Evolutionary conservation across 768 basidiomycete species (phyloP), one percentile per base, ranked within the genome.

Genomic region (Lepiota venenata): DNA sequence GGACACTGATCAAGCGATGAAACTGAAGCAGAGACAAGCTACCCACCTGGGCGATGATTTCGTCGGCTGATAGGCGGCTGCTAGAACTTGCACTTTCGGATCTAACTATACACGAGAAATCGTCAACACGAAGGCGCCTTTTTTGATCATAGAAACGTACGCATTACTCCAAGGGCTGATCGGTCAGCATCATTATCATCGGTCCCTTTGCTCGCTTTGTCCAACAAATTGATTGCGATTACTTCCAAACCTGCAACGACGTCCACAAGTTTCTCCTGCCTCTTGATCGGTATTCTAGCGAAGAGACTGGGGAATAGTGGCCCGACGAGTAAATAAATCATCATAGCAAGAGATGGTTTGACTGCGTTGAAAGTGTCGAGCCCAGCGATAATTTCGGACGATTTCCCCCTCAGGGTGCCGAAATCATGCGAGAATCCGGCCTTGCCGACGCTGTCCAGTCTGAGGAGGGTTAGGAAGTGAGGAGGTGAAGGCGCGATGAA

Each of bases 401-500:
- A 61, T 50, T 77, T 72, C 4, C 81, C 81, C 12, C 78, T 73
- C 4, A 84, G 70, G 0, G 77, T 63, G 14, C 75, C 74, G 56
- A 85, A 85, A 59, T 82, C 70, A 56, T 84, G 76, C 5, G 77
- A 76, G 55, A 84, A 84, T 0, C 81, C 80, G 3, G 80, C 80
- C 25, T 83, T 77, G 14, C 83, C 81, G 46, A 84, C 70, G 1
- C 69, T 75, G 59, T 85, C 83, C 2, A 84, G 67, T 9, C 81
- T 82, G 44, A 11, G 32, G 32, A 11, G 8, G 6, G 10, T 3
- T 11, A 11, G 10, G 32, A 32, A 32, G 6, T 32, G 32, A 32
- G 10, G 10, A 32, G 10, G 25, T 5, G 32, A 9, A 8, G 32
- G 32, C 3, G 32, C 12, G 25, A 27, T 1, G 8, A 21, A 27